These are phyloP conservation scores for Kuraishia ogatae DNA, from an alignment of 805 yeast genomes.

Conservation along the genomic window DNA sequence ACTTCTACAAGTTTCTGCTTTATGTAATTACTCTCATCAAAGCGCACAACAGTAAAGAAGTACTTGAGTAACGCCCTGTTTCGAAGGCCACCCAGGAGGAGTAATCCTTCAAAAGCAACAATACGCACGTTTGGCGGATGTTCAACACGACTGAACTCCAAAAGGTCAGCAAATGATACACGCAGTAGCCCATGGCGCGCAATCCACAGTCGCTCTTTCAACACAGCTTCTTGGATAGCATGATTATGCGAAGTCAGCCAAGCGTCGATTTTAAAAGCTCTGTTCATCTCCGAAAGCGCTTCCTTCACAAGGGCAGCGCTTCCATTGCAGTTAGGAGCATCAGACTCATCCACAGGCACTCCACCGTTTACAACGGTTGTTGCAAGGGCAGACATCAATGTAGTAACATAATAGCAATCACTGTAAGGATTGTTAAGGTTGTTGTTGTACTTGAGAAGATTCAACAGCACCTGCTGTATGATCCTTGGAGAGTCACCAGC, in stretches of 20 bases:
- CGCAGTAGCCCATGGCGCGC: conserved; percentile 45
- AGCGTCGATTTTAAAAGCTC: conserved; percentile 72
- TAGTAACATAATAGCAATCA: conserved; percentile 60
- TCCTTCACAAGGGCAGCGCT: conserved; percentile 28
- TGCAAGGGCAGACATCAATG: conserved; percentile 48
- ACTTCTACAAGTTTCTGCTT: conserved; percentile 38
- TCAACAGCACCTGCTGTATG: conserved; percentile 56
- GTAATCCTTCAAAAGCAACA: conserved; percentile 61
- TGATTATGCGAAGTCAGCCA: conserved; percentile 75
- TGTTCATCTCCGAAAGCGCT: conserved; percentile 57
- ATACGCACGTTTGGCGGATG: conserved; percentile 45
- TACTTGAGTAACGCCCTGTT: conserved; percentile 53
- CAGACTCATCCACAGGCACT: conserved; percentile 10
- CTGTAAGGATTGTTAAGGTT: conserved; percentile 70
- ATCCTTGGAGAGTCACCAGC: conserved; percentile 54
- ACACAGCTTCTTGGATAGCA: conserved; percentile 43
- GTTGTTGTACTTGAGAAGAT: conserved; percentile 74
- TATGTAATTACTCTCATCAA: conserved; percentile 48
- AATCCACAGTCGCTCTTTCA: conserved; percentile 51
- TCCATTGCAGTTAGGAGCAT: not conserved
- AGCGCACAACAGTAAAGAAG: conserved; percentile 45
- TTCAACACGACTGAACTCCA: conserved; percentile 41
- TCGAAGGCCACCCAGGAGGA: conserved; percentile 70
- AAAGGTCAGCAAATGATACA: conserved; percentile 44
- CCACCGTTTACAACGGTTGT: conserved; percentile 17